Evolutionary conservation across 495 filamentous ascomycete species (phyloP).

Genomic region (Talaromyces adpressus): DNA sequence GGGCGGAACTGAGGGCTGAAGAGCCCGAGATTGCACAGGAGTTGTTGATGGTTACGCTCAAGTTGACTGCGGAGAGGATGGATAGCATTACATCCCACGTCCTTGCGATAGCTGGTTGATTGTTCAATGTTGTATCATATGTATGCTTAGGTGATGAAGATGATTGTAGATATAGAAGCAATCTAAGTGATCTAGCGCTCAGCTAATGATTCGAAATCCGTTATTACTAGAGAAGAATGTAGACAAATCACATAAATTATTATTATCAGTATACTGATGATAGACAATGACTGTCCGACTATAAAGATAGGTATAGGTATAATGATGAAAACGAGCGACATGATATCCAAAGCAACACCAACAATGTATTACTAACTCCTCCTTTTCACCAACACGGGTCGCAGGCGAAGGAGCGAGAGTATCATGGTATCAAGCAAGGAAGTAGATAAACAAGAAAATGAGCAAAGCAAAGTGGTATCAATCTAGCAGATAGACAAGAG

Average conservation of each 20-base stretch:
- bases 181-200: not conserved
- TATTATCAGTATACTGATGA: constrained; percentile 7
- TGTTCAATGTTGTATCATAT: not conserved
- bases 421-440: constrained; percentile 15
- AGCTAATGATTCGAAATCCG: not conserved
- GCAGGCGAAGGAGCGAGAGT: not conserved
- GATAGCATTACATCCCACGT: constrained; percentile 68
- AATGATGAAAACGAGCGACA: constrained; percentile 1
- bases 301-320: not conserved
- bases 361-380: not conserved
- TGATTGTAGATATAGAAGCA: not conserved
- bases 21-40: constrained; percentile 75
- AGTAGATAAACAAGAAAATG: constrained; percentile 3
- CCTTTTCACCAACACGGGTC: not conserved
- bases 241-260: constrained; percentile 4
- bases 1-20: constrained; percentile 60
- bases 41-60: constrained; percentile 74
- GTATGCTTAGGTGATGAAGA: not conserved
- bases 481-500: constrained; percentile 39
- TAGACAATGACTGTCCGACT: not conserved
- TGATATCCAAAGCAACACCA: not conserved
- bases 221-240: not conserved
- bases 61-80: constrained; percentile 86
- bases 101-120: constrained; percentile 29
- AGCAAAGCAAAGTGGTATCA: constrained; percentile 38